phyloP scores from a whole-genome alignment of 2,329 filamentous ascomycete species.

The Chrysoporthe puriensis region DNA sequence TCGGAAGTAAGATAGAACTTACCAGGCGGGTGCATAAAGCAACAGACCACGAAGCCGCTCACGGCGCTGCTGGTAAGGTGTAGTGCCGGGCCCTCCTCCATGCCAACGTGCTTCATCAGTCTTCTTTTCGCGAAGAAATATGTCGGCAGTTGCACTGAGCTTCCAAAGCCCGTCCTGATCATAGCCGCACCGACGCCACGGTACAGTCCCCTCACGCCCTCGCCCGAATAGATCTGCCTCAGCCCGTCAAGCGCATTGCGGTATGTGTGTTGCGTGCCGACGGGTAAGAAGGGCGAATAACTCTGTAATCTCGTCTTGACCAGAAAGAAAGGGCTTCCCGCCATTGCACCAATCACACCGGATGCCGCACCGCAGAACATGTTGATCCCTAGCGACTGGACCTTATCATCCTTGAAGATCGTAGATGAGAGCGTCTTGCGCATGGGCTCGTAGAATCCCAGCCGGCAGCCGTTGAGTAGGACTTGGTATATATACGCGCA shows the following conservation, averaged over 20 bases:
- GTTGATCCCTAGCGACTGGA: constrained; percentile 87
- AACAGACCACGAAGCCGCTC: constrained; percentile 95
- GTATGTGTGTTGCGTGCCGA: constrained; percentile 96
- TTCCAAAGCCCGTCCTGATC: constrained; percentile 94
- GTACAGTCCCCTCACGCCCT: constrained; percentile 84
- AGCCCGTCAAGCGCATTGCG: constrained; percentile 83
- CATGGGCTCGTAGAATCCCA: constrained; percentile 97
- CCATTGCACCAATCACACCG: constrained; percentile 88
- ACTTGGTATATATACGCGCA: constrained; percentile 97
- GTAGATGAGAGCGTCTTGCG: constrained; percentile 71
- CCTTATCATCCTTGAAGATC: constrained; percentile 71
- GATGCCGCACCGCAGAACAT: constrained; percentile 90
- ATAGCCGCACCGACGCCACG: constrained; percentile 90
- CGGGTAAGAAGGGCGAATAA: constrained; percentile 87
- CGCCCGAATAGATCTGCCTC: constrained; percentile 73
- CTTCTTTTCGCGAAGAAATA: constrained; percentile 97
- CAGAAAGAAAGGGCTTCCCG: constrained; percentile 94
- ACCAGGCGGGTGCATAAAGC: constrained; percentile 97
- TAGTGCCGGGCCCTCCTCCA: constrained; percentile 87
- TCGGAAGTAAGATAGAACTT: constrained; percentile 36
- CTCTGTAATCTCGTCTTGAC: constrained; percentile 96
- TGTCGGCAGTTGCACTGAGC: constrained; percentile 92
- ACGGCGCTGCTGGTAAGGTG: constrained; percentile 87
- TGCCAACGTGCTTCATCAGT: constrained; percentile 78
- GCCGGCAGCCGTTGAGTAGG: constrained; percentile 90